Evolutionary conservation across 2,329 filamentous ascomycete species (phyloP), one percentile per base, ranked within the genome.

Genomic region (Aureobasidium sp.): DNA sequence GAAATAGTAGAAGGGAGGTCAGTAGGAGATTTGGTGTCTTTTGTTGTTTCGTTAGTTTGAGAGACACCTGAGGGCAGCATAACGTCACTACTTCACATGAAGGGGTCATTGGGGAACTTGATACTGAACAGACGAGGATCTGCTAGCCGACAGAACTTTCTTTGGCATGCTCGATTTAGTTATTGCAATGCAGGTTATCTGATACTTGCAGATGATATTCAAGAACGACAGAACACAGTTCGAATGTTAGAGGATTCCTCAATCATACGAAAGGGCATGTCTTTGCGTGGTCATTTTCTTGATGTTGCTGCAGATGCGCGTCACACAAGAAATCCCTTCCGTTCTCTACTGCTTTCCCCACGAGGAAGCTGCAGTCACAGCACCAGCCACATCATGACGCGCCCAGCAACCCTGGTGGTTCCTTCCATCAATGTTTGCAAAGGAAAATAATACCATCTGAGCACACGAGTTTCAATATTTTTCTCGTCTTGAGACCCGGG

Each of bases 61-160:
- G 41, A 21, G 41, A 41, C 37, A 34, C 37, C 39, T 21, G 39
- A 41, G 39, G 45, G n/a, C 4, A 36, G 27, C 30, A 51, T 51
- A 11, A n/a, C 49, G 49, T 51, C 49, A 51, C 34, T 39, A 51
- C 37, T 51, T 51, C 49, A 51, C 32, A 51, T 51, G 49, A 51
- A 39, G 49, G 49, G 49, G 34, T 51, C 49, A 51, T 39, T 39
- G 34, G 49, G 32, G 49, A 39, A 29, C 7, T 16, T 16, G 21
- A 11, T 51, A 51, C 11, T 5, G 34, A 39, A 14, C 49, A 13
- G 10, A 7, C 5, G 5, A 8, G 34, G 11, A 37, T 27, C 14
- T 16, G n/a, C 13, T 14, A 25, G 25, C 3, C 5, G 32, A 29
- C 47, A 11, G 2, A 5, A 44, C 1, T 13, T 3, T 41, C 39